Conservation (phyloP, 208 protist species). For the Phytomonas sp. region DNA sequence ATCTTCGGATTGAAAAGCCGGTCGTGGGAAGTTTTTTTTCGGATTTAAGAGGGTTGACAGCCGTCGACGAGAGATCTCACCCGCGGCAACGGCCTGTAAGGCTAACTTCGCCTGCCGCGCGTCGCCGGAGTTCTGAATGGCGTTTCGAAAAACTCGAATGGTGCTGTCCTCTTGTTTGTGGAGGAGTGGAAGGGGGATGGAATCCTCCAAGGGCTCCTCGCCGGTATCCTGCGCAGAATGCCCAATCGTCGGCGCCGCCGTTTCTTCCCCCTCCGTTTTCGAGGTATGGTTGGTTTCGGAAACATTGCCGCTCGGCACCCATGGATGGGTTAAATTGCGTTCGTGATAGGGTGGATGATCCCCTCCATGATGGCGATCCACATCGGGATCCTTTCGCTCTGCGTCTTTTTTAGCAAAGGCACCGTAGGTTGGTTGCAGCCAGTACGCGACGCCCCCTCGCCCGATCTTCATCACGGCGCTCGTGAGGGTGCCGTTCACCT, state of each 20-base stretch:
- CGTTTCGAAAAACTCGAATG: conserved; percentile 20
- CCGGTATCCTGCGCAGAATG: no score
- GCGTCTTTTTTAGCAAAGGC: conserved; percentile 5
- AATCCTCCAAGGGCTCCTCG: conserved; percentile 2
- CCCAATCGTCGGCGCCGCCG: no score
- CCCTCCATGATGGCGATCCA: not conserved
- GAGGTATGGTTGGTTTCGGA: no score
- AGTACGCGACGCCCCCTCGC: conserved; percentile 91
- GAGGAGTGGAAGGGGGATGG: conserved; percentile 17
- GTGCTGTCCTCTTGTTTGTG: conserved; percentile 21
- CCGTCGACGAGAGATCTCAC: conserved; percentile 24
- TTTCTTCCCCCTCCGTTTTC: no score
- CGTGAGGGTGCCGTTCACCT: conserved; percentile 90
- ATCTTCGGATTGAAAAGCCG: no score
- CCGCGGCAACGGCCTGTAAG: conserved; percentile 28
- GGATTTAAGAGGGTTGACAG: conserved; percentile 14
- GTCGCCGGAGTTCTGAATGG: conserved; percentile 32
- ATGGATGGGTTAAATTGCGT: no score
- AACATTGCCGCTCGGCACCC: no score
- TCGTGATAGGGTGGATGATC: no score
- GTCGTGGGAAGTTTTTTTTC: no score
- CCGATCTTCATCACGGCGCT: conserved; percentile 94
- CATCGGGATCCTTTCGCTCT: not conserved
- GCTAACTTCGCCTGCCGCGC: conserved; percentile 30
- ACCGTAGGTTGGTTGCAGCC: conserved; percentile 67